A percentile compares a stretch with the other conserved stretches of the same genome.
Evolutionary conservation across 495 filamentous ascomycete genomes (phyloP).

Genomic region (Penicillium robsamsonii): DNA sequence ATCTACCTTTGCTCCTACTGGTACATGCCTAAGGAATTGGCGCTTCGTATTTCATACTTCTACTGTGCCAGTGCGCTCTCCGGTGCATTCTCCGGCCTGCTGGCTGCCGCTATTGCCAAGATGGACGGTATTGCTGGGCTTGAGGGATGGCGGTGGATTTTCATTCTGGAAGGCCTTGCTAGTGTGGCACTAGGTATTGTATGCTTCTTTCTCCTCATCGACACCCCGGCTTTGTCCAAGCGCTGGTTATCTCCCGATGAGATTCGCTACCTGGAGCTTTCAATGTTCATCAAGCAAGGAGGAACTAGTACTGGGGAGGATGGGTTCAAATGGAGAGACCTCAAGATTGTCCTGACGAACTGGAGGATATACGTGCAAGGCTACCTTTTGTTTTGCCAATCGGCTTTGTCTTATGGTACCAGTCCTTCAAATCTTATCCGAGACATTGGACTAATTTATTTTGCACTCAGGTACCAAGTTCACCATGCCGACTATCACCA

Average conservation of each 20-base stretch:
- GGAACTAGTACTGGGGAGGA: constrained; percentile 21
- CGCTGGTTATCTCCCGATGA: constrained; percentile 26
- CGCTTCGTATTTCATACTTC: constrained; percentile 56
- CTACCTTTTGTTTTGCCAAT: constrained; percentile 30
- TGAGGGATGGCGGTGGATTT: constrained; percentile 75
- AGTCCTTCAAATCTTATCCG: too few relatives aligned
- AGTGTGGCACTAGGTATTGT: constrained; percentile 54
- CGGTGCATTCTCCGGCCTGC: constrained; percentile 64
- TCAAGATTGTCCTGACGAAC: constrained; percentile 22
- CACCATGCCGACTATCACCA: constrained; percentile 1
- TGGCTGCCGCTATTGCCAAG: constrained; percentile 64
- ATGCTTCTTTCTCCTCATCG: constrained; percentile 51
- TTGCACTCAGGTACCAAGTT: constrained; percentile 4
- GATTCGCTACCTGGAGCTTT: constrained; percentile 29
- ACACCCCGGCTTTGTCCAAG: constrained; percentile 21
- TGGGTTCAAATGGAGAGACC: constrained; percentile 21
- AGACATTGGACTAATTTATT: not conserved
- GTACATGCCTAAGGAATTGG: constrained; percentile 49
- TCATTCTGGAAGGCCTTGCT: constrained; percentile 59
- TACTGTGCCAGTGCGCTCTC: constrained; percentile 59
- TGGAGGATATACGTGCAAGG: constrained; percentile 31
- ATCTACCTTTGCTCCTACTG: constrained; percentile 68
- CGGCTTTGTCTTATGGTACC: constrained; percentile 29
- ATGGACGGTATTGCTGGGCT: constrained; percentile 62
- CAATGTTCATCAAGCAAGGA: constrained; percentile 33